Evolutionary conservation across 1,284 basidiomycete species (phyloP), one percentile per base, ranked within the genome.

Genomic region (Hymenochaete sp.): DNA sequence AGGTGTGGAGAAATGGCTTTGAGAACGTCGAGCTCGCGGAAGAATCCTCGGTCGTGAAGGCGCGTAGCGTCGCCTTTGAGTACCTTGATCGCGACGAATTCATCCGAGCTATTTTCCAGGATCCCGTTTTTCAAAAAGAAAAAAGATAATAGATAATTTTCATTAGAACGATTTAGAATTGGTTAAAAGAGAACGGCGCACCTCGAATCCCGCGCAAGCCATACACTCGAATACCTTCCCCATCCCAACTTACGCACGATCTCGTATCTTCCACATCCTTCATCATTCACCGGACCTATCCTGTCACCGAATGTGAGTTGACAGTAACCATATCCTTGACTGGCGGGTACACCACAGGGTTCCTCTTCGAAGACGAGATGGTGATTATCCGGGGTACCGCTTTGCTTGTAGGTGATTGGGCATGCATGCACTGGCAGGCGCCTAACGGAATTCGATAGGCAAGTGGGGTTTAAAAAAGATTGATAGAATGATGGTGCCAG

Each of bases 231-330:
- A 28, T 53, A 46, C 54, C 57, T 56, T 16, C 62, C 62, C 59
- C 57, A 65, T 14, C 62, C 62, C 9, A 65, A 56, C 46, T 64
- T 63, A 11, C 59, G 52, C 28, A 52, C 41, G 47, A 63, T 46
- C 19, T 43, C 53, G 52, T 57, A 64, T 4, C 56, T 53, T n/a
- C n/a, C n/a, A n/a, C n/a, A n/a, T n/a, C n/a, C n/a, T n/a, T n/a
- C n/a, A n/a, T n/a, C n/a, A 11, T 49, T 45, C 45, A 54, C 54
- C 38, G 52, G 53, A 18, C 62, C 61, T 36, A 64, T 51, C 3
- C 14, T 24, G 7, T 61, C 50, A 18, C 56, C 58, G 44, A 59
- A 59, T 35, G 58, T 54, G 29, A 62, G 39, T 36, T 52, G 52
- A 31, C 54, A 42, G 41, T 39, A 63, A 25, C 62, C 62, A 49